These are phyloP conservation scores for Arctostaphylos glauca DNA, from an alignment of 148 eudicot species.

Conservation along the genomic window DNA sequence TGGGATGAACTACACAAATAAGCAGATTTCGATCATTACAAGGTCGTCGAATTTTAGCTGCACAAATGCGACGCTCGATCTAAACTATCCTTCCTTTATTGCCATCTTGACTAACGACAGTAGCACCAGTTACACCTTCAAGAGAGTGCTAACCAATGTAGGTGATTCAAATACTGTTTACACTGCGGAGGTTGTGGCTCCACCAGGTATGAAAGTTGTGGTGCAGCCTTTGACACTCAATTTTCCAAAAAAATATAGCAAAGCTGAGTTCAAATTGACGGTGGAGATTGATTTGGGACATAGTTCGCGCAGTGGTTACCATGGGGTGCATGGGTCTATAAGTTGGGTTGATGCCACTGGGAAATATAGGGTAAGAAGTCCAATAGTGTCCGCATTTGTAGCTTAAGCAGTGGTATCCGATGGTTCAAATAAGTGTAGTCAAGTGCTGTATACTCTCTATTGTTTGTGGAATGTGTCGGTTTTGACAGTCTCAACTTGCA, in stretches of 20 bases:
- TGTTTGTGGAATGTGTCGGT: not conserved
- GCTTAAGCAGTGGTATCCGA: not conserved
- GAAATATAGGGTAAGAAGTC: not conserved
- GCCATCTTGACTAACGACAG: slow-evolving; percentile 17
- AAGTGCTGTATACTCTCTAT: not conserved
- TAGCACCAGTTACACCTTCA: slow-evolving; percentile 19
- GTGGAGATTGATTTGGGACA: slow-evolving; percentile 13
- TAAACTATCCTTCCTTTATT: slow-evolving; percentile 33
- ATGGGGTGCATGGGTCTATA: slow-evolving; percentile 17
- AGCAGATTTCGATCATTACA: slow-evolving; percentile 17
- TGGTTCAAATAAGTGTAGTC: not conserved
- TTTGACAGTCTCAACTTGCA: no score
- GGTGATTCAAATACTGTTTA: not conserved
- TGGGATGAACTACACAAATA: slow-evolving; percentile 21
- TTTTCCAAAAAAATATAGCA: slow-evolving; percentile 17
- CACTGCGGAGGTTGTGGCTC: slow-evolving; percentile 17
- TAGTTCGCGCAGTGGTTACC: not conserved
- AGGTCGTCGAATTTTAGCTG: slow-evolving; percentile 14
- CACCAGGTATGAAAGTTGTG: slow-evolving; percentile 22
- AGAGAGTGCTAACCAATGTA: slow-evolving; percentile 30
- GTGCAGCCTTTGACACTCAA: slow-evolving; percentile 20
- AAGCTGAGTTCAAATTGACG: slow-evolving; percentile 12
- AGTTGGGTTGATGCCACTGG: not conserved
- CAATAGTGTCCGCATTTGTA: slow-evolving; percentile 14
- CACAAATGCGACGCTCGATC: not conserved